These are phyloP conservation scores for Aureobasidium sp. DNA, from an alignment of 2,329 filamentous ascomycete species.

Conservation along the genomic window DNA sequence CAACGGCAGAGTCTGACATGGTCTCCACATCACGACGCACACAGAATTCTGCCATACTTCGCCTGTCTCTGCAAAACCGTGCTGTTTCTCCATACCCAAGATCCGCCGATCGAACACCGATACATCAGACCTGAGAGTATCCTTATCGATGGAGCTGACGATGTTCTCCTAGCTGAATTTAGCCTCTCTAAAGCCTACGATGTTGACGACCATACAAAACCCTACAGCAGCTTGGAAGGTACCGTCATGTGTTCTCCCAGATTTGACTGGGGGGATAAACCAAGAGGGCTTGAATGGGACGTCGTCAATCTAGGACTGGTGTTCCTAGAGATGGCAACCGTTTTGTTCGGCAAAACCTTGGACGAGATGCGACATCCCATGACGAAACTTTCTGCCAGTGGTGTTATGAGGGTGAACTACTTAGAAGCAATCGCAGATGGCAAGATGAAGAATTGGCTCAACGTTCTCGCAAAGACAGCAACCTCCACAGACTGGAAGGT, in stretches of 20 bases:
- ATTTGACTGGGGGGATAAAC: neutral
- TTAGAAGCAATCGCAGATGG: neutral
- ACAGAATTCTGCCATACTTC: neutral
- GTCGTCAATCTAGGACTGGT: neutral
- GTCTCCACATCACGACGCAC: neutral
- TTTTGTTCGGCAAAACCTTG: neutral
- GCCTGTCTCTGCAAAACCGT: neutral
- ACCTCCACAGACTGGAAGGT: neutral
- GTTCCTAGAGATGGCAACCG: neutral
- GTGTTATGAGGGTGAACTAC: neutral
- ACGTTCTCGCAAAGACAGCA: neutral
- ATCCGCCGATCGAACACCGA: neutral
- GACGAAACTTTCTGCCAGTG: neutral
- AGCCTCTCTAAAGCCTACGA: neutral
- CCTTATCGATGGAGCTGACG: neutral
- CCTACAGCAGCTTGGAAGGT: neutral
- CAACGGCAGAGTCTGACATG: neutral
- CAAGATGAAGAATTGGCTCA: neutral
- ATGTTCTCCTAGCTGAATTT: neutral
- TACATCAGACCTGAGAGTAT: neutral
- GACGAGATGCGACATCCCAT: neutral
- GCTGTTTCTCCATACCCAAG: neutral
- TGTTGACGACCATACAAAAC: too few species aligned
- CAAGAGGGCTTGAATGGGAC: neutral
- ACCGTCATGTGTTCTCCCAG: neutral